These are phyloP conservation scores for Singerocomus rubriflavus DNA, from an alignment of 1,284 basidiomycete species.

Conservation along the genomic window DNA sequence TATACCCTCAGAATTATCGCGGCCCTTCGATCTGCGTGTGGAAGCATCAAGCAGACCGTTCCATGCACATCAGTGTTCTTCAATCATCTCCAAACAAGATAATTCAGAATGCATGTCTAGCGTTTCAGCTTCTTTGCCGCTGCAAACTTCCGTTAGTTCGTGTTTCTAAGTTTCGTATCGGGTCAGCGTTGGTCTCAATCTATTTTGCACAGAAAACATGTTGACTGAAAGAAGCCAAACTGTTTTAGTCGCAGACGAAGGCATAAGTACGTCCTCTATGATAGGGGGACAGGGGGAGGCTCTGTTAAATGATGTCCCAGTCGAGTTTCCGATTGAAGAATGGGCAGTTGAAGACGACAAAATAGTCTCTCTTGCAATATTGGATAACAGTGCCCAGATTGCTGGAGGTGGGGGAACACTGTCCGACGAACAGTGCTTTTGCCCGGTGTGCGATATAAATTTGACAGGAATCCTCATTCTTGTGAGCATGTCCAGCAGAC, in stretches of 20 bases:
- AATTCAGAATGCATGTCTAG: slow-evolving; percentile 20
- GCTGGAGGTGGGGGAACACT: slow-evolving; percentile 11
- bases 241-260: background rate
- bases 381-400: slow-evolving; percentile 24
- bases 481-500: slow-evolving; percentile 29
- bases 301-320: background rate
- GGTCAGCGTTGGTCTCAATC: background rate
- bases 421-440: slow-evolving; percentile 12
- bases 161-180: slow-evolving; percentile 4
- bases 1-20: slow-evolving; percentile 29
- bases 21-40: background rate
- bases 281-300: background rate
- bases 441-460: slow-evolving; percentile 41
- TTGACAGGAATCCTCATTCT: slow-evolving; percentile 24
- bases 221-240: background rate
- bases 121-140: slow-evolving; percentile 17
- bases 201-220: slow-evolving; percentile 9
- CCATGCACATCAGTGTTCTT: background rate
- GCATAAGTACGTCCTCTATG: background rate
- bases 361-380: slow-evolving; percentile 28
- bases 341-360: slow-evolving; percentile 70
- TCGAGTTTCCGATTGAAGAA: slow-evolving; percentile 35
- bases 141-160: slow-evolving; percentile 11
- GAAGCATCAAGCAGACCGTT: background rate
- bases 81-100: slow-evolving; percentile 1